Base-by-base conservation (phyloP, 371 early-diverging fungal species). In the Rhizopus sp. region DNA sequence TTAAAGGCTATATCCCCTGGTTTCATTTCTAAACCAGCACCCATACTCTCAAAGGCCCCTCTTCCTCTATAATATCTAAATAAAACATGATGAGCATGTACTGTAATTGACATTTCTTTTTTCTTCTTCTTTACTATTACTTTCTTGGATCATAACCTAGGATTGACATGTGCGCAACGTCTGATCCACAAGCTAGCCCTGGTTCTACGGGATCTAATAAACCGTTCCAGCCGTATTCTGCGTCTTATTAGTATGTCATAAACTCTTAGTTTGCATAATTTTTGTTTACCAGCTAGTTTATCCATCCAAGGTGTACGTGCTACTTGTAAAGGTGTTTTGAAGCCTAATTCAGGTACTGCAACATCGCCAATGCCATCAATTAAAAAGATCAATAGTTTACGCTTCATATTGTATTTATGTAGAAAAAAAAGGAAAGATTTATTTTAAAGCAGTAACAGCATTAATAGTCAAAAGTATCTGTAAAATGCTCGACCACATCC, bases 1-100 rank as follows among this genome's bases (percentile, higher is more conserved):
- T 82, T 82, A 47, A 82, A 82, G 3, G 82, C 82, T 64, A 82
- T 81, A 59, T 82, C 82, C 12, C 82, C 82, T 13, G 77, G 82
- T 10, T 64, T 60, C 78, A 82, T 74, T 17, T 72, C 72, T 33
- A 82, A 53, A 2, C 82, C 82, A 23, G 81, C 80, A 6, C 82
- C 82, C 79, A 82, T 78, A 7, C 75, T 69, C 59, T 82, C 82
- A 75, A 81, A 82, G 1, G 82, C 82, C 15, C 82, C 82, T 55
- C 82, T 64, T 38, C 82, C 82, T 39, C 70, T 58, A 54, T 80
- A 80, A 61, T 72, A 65, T 12, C 82, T 82, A 42, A 15, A 15
- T 2, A 12, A 38, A 51, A 49, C 33, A 57, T 15, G n/a, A 57
- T 15, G n/a, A 33, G 50, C 9, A 15, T 49, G 47, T 7, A 2